These are phyloP conservation scores for Pseudogymnoascus sp. DNA, from an alignment of 2,329 filamentous ascomycete species.

Conservation along the genomic window DNA sequence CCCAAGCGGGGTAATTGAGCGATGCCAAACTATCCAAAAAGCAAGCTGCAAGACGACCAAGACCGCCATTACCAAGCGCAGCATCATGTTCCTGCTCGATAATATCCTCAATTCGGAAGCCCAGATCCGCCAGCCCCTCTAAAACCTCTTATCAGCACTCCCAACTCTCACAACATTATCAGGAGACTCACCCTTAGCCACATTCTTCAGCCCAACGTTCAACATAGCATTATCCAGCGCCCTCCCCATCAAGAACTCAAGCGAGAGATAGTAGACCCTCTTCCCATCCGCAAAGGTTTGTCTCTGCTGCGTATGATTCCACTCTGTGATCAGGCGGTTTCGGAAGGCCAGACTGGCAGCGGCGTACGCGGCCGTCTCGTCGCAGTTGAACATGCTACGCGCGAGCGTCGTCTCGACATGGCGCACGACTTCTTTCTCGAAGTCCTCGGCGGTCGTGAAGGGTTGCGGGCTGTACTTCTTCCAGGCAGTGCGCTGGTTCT, in stretches of 20 bases:
- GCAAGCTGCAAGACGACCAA: constrained; percentile 90
- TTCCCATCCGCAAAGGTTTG: constrained; percentile 89
- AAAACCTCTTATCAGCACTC: neutral
- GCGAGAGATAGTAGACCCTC: constrained; percentile 91
- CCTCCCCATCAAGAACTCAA: constrained; percentile 96
- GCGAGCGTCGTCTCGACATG: constrained; percentile 96
- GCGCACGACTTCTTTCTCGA: constrained; percentile 78
- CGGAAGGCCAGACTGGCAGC: constrained; percentile 88
- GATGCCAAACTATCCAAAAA: constrained; percentile 95
- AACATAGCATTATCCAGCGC: constrained; percentile 98
- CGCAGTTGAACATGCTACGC: constrained; percentile 95
- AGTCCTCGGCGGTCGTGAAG: constrained; percentile 76
- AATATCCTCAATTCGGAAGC: constrained; percentile 94
- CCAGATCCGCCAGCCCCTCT: constrained; percentile 83
- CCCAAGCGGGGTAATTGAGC: constrained; percentile 94
- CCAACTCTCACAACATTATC: neutral
- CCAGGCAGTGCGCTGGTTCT: constrained; percentile 79
- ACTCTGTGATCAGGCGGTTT: constrained; percentile 86
- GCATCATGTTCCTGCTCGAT: constrained; percentile 94
- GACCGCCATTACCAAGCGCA: constrained; percentile 89
- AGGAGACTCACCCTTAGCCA: constrained; percentile 62
- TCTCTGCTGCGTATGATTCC: constrained; percentile 96
- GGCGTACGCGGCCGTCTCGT: constrained; percentile 86
- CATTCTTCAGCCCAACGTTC: constrained; percentile 82
- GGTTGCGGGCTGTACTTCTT: constrained; percentile 55